A percentile compares a stretch with the other conserved stretches of the same genome.
Evolutionary conservation across 441 rosid species (phyloP).

Genomic region (Euphorbia schlechtendalii): DNA sequence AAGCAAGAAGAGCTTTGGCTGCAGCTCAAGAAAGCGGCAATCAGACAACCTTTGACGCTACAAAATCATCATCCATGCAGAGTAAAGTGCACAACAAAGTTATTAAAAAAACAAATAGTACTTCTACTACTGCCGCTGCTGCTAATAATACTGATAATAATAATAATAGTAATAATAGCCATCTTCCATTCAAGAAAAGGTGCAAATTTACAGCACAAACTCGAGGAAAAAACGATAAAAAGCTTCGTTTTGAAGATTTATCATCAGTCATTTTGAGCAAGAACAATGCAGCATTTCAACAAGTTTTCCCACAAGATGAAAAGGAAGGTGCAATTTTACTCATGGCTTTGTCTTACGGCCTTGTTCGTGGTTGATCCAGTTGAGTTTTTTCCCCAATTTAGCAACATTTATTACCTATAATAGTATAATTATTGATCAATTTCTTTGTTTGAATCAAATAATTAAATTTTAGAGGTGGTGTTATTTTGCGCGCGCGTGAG

Average conservation of each 20-base stretch:
- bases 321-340: constrained; percentile 89
- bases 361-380: constrained; percentile 50
- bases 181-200: constrained; percentile 49
- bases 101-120: constrained; percentile 32
- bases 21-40: constrained; percentile 45
- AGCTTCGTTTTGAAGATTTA: constrained; percentile 63
- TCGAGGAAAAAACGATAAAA: constrained; percentile 30
- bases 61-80: constrained; percentile 15
- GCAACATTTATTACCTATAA: too few species aligned
- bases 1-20: constrained; percentile 77
- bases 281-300: constrained; percentile 49
- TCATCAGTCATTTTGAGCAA: constrained; percentile 54
- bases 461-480: too few species aligned
- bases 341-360: constrained; percentile 84
- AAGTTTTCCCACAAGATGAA: constrained; percentile 87
- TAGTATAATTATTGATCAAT: constrained; percentile 10
- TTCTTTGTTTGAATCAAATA: constrained; percentile 8
- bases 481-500: too few species aligned
- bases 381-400: too few species aligned
- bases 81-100: constrained; percentile 42
- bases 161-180: constrained; percentile 10
- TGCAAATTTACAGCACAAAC: constrained; percentile 31
- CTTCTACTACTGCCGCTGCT: too few species aligned
- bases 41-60: constrained; percentile 24
- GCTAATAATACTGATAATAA: not conserved